Evolutionary conservation across 441 rosid genomes (phyloP).

Genomic region (Erodium texanum): DNA sequence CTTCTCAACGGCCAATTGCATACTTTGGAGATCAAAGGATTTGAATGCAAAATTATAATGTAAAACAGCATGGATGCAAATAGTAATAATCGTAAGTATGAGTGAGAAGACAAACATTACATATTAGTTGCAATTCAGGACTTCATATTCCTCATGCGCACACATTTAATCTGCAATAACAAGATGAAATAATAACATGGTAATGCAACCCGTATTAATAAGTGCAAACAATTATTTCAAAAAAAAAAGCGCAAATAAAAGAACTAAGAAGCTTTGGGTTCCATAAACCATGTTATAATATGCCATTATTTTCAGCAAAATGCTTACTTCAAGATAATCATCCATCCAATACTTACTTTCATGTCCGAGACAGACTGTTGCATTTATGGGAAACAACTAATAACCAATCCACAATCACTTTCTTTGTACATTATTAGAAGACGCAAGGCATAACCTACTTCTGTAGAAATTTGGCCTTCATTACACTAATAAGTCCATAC

Average conservation of each 20-base stretch:
- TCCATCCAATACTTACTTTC: no score
- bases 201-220: background rate
- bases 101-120: background rate
- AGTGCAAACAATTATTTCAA: background rate
- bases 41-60: background rate
- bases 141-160: background rate
- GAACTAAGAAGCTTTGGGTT: background rate
- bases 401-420: background rate
- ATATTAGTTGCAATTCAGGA: background rate
- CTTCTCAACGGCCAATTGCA: no score
- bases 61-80: background rate
- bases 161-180: background rate
- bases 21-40: background rate
- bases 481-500: no score
- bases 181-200: background rate
- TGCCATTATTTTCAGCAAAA: no score
- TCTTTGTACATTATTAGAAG: background rate
- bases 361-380: no score
- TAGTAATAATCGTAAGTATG: background rate
- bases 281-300: no score
- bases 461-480: no score
- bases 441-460: background rate
- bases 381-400: no score
- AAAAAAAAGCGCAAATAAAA: no score
- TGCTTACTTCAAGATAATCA: no score